These are phyloP conservation scores for Rhodotorula glutinis DNA, from an alignment of 1,284 basidiomycete species.

Conservation along the genomic window DNA sequence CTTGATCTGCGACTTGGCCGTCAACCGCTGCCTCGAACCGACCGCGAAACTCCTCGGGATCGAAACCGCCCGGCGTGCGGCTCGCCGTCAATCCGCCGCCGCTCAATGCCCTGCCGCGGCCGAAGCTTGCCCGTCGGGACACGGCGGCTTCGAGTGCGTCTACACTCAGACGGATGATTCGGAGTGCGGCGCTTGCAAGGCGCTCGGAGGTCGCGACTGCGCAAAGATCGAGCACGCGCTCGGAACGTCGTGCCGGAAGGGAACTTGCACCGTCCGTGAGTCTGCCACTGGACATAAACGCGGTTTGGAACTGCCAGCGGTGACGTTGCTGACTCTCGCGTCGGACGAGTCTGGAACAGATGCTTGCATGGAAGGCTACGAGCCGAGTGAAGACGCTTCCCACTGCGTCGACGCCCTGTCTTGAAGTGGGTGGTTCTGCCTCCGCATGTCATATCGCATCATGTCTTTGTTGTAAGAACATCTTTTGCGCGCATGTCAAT, in stretches of 20 bases:
- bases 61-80: slow-evolving; percentile 2
- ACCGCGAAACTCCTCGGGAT: slow-evolving; percentile 10
- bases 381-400: slow-evolving; percentile 1
- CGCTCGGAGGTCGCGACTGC: slow-evolving; percentile 20
- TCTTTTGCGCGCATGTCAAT: too few relatives aligned
- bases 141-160: slow-evolving; percentile 35
- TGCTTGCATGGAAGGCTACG: slow-evolving; percentile 12
- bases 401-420: slow-evolving; percentile 14
- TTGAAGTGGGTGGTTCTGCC: background rate
- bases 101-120: slow-evolving; percentile 17
- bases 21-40: slow-evolving; percentile 19
- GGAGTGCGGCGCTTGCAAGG: slow-evolving; percentile 29
- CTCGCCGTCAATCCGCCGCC: slow-evolving; percentile 20
- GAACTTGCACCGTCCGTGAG: slow-evolving; percentile 30
- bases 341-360: slow-evolving; percentile 4
- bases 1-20: slow-evolving; percentile 21
- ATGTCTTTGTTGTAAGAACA: too few relatives aligned
- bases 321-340: background rate
- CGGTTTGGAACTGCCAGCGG: too few relatives aligned
- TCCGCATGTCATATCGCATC: too few relatives aligned
- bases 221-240: slow-evolving; percentile 14
- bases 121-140: slow-evolving; percentile 15
- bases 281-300: background rate
- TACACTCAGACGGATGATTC: slow-evolving; percentile 11
- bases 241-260: slow-evolving; percentile 26